phyloP scores from a whole-genome alignment of 305 asterid species.

The Solanum hybrid region DNA sequence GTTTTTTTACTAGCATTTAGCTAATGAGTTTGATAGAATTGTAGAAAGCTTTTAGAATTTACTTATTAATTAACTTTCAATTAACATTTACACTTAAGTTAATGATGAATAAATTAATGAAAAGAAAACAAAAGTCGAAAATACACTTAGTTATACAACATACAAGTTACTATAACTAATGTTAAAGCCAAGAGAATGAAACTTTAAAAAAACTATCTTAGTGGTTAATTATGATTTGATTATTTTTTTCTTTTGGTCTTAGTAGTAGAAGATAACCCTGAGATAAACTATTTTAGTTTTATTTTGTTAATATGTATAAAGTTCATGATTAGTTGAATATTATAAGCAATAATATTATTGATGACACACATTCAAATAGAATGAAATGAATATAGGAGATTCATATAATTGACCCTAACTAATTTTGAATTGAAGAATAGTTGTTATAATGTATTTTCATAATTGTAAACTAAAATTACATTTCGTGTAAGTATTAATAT shows the following conservation, averaged over 20 bases:
- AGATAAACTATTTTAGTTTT: not conserved
- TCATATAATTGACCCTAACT: not conserved
- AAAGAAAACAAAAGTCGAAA: not conserved
- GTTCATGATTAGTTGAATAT: not conserved
- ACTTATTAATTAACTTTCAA: not conserved
- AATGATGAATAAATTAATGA: not conserved
- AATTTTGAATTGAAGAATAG: not conserved
- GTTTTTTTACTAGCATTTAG: not conserved
- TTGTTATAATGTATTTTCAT: not conserved
- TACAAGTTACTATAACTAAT: not conserved
- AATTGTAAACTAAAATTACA: not conserved
- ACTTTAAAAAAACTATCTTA: not conserved
- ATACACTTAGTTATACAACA: not conserved
- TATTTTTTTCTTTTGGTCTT: not conserved
- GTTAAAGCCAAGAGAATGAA: not conserved
- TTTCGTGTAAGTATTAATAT: not conserved
- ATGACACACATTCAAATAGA: not conserved
- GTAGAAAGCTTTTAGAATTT: not conserved
- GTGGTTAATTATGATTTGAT: not conserved
- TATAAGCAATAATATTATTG: not conserved
- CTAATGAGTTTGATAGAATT: not conserved
- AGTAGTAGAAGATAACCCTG: not conserved
- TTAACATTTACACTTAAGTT: not conserved
- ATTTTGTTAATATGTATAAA: not conserved
- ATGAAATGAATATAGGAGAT: not conserved